These are phyloP conservation scores for Petunia hybrid DNA, from an alignment of 305 asterid genomes.

Conservation along the genomic window DNA sequence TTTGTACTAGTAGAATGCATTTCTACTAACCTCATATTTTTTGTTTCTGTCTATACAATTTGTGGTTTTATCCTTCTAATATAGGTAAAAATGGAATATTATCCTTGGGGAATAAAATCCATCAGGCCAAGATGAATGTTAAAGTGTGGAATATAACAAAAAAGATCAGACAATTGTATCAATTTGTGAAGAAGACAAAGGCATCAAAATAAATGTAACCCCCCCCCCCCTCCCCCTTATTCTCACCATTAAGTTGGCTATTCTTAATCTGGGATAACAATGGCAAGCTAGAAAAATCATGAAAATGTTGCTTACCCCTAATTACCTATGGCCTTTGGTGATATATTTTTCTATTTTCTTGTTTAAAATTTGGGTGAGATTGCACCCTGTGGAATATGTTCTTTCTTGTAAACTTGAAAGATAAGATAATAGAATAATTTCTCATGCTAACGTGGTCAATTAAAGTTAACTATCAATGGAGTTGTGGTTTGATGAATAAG, in stretches of 20 bases:
- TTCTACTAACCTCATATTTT: constrained; percentile 20
- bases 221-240: too few relatives aligned
- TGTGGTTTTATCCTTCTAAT: not conserved
- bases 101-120: not conserved
- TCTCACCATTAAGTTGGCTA: too few relatives aligned
- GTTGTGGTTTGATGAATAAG: too few relatives aligned
- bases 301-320: constrained; percentile 3
- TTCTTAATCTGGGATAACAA: not conserved
- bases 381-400: not conserved
- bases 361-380: not conserved
- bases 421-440: not conserved
- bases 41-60: not conserved
- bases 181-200: not conserved
- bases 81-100: not conserved
- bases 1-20: constrained; percentile 9
- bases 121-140: not conserved
- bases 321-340: not conserved
- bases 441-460: not conserved
- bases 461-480: too few relatives aligned
- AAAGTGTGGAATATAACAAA: not conserved
- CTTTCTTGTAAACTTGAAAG: not conserved
- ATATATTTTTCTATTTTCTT: not conserved
- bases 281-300: not conserved
- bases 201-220: too few relatives aligned
- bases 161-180: not conserved